Base-by-base conservation (phyloP, 306 rosid species). In the Vicia faba region DNA sequence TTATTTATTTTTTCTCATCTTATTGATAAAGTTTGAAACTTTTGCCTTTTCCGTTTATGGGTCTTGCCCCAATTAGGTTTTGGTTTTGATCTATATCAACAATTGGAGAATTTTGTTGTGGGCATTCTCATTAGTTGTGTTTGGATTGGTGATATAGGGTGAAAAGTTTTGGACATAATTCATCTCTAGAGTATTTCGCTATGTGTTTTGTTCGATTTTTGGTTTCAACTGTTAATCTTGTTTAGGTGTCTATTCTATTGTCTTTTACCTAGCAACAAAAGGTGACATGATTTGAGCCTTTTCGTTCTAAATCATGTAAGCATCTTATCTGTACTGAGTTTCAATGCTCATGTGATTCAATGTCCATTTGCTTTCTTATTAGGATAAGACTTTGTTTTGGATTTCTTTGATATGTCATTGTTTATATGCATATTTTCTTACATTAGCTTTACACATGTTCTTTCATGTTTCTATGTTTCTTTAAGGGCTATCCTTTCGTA, bases 401-500 rank as follows among this genome's bases (percentile, higher is more conserved):
- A 43, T 54, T 36, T 48, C 48, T 43, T 50, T n/a, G 41, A 58
- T 35, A 8, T 49, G 55, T 57, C 40, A 58, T 35, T 63, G 33
- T 19, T 5, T 43, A 35, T 46, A 61, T 36, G 4, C 61, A 36
- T 13, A 46, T 10, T 16, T 55, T 68, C 46, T 4, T 31, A 46
- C 67, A 45, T 35, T 5, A 8, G 12, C 58, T 54, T 11, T 3
- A 31, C 40, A 11, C 12, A 5, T 49, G 28, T 41, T 63, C 15
- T 64, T 50, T 45, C 64, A 23, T 68, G 39, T 68, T 69, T 64
- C 29, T n/a, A 23, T 68, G 39, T 68, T 69, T 64, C 29, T n/a
- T 78, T 68, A 75, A 92, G 96, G 98, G 60, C 83, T 92, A 46
- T 93, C 98, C 4, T 93, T 93, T 66, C 95, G 87, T 12, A 89